Conservation (phyloP, 2,329 filamentous ascomycete genomes). For the Exophiala sp. region DNA sequence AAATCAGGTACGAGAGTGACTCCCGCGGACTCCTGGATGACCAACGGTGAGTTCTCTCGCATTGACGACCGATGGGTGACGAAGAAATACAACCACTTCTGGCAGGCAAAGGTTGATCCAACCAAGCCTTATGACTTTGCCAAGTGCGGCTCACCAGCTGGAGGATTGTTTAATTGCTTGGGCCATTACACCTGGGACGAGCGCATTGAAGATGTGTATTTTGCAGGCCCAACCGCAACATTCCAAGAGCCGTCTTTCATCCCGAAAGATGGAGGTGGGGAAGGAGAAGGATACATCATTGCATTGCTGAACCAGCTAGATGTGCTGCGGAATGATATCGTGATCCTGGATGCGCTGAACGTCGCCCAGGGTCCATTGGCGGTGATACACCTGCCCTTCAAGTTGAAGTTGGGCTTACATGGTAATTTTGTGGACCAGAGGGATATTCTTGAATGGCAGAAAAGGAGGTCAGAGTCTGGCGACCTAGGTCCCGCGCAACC, state of each 20-base stretch:
- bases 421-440: conserved; percentile 32
- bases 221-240: conserved; percentile 30
- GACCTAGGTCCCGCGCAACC: conserved; percentile 18
- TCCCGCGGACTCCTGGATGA: conserved; percentile 38
- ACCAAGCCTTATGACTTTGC: conserved; percentile 31
- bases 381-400: conserved; percentile 34
- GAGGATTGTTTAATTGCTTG: conserved; percentile 26
- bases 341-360: conserved; percentile 34
- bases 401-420: conserved; percentile 34
- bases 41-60: conserved; percentile 29
- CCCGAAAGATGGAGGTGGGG: conserved; percentile 27
- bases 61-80: conserved; percentile 37
- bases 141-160: conserved; percentile 29
- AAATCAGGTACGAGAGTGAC: conserved; percentile 37
- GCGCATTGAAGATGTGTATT: conserved; percentile 28
- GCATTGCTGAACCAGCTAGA: conserved; percentile 39
- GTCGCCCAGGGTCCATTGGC: conserved; percentile 33
- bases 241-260: conserved; percentile 35
- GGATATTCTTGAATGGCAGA: conserved; percentile 20
- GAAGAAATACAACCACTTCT: conserved; percentile 47
- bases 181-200: conserved; percentile 27
- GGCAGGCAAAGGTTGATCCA: conserved; percentile 38
- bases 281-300: conserved; percentile 35
- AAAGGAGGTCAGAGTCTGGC: conserved; percentile 11
- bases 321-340: conserved; percentile 35